These are phyloP conservation scores for Eutreptiella sp. DNA, from an alignment of 208 protist genomes.

Conservation along the genomic window DNA sequence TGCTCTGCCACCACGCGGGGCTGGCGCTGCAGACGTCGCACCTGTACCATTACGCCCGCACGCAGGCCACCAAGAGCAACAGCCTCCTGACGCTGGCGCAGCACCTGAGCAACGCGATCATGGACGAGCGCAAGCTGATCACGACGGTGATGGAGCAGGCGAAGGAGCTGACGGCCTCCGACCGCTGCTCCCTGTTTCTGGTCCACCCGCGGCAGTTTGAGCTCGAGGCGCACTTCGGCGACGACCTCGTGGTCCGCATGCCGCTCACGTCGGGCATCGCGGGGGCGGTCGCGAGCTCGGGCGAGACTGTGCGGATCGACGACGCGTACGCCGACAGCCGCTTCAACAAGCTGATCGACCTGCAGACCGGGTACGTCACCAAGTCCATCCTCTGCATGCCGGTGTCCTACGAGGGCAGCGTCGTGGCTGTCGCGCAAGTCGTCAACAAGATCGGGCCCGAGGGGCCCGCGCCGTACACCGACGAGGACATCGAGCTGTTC, in stretches of 20 bases:
- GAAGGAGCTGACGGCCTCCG: slow-evolving; percentile 21
- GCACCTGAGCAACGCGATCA: too few species aligned
- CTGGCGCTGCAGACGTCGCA: too few species aligned
- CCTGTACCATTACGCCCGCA: too few species aligned
- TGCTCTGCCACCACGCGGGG: too few species aligned
- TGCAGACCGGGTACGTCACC: slow-evolving; percentile 28
- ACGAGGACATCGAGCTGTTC: too few species aligned
- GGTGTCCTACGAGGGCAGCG: neutral
- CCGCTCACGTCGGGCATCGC: slow-evolving; percentile 52
- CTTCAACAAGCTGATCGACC: slow-evolving; percentile 59
- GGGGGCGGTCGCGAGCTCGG: slow-evolving; percentile 53
- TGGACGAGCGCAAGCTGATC: too few species aligned
- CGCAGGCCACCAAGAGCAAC: too few species aligned
- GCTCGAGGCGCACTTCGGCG: slow-evolving; percentile 9
- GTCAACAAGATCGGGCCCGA: slow-evolving; percentile 28
- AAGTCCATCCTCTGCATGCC: slow-evolving; percentile 28
- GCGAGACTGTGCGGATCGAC: slow-evolving; percentile 52
- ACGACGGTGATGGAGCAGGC: slow-evolving; percentile 35
- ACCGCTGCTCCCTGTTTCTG: slow-evolving; percentile 29
- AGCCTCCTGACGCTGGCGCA: too few species aligned
- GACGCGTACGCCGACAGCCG: slow-evolving; percentile 59
- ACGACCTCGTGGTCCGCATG: slow-evolving; percentile 46
- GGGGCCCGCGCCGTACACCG: too few species aligned
- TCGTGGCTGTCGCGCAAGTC: slow-evolving; percentile 20
- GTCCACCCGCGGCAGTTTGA: slow-evolving; percentile 22